Evolutionary conservation across 352 stramenopile species (phyloP), one percentile per base, ranked within the genome.

Genomic region (Pythium sukuiense): DNA sequence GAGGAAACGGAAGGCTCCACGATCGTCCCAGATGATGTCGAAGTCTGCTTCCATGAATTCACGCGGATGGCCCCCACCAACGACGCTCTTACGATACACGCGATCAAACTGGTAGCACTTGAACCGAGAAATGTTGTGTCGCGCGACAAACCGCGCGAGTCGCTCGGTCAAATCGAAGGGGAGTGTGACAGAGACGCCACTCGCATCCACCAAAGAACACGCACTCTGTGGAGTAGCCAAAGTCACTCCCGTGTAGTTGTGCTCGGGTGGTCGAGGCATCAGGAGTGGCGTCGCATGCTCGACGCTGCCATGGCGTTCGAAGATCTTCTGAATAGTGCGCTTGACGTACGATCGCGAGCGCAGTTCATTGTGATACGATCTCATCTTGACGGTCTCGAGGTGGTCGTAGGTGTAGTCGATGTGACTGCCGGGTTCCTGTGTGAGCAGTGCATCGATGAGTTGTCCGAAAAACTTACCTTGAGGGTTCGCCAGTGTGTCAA

Each of bases 381-480:
- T 74, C 77, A 90, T 85, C 66, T 94, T 94, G 54, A 92, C 73
- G 1, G 83, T 89, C 56, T 96, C 84, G 29, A 93, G 27, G 46
- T 92, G 81, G 46, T 96, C 87, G 58, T 93, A 96, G 32, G 87
- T 96, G 68, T 95, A 95, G 64, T 96, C 83, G 43, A 93, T 80
- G 54, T 96, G 87, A 39, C 74, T 88, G 30, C 89, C 79, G 7
- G 84, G 86, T 45, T 92, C 80, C 43, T 94, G 86, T 0, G 79
- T 76, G 29, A 96, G 66, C 37, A 96, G 67, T 16, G 83, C 83
- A 32, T 95, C 84, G 56, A 96, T 90, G 33, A 96, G 74, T 60
- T 96, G 87, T 0, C 81, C 76, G 59, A 95, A 98, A 67, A 96
- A 96, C 67, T 95, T 93, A 8, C 87, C 90, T 55, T 95, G 85